These are phyloP conservation scores for Geotrichum reessii DNA, from an alignment of 1,139 yeast species.

Conservation along the genomic window DNA sequence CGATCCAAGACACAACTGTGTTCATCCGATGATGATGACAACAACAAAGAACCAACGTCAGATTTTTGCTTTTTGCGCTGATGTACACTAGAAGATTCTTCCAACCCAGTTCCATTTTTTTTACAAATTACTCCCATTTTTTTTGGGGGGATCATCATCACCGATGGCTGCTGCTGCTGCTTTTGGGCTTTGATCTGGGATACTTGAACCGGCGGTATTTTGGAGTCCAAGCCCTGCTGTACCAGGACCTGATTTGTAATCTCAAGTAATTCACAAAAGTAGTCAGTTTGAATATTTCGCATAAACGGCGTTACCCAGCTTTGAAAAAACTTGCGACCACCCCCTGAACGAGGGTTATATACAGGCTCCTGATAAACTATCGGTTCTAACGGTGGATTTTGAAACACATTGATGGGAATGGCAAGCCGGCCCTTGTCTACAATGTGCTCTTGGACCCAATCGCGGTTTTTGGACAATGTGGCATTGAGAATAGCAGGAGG, in stretches of 20 bases:
- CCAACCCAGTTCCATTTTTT: neutral
- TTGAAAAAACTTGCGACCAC: neutral
- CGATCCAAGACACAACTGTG: neutral
- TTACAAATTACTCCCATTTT: neutral
- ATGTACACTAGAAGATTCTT: neutral
- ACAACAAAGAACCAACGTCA: no score
- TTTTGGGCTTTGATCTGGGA: neutral
- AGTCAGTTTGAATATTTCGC: conserved; percentile 27
- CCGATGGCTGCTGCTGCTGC: no score
- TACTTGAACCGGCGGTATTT: conserved; percentile 3
- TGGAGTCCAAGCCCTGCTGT: conserved; percentile 7
- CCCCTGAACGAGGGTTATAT: neutral
- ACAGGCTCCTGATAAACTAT: neutral
- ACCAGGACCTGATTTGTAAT: conserved; percentile 17
- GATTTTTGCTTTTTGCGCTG: neutral
- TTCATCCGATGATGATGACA: neutral
- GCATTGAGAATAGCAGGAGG: neutral
- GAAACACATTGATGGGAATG: conserved; percentile 24
- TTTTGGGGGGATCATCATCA: no score
- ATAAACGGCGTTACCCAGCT: conserved; percentile 2
- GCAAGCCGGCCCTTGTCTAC: conserved; percentile 22
- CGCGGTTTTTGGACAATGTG: conserved; percentile 22
- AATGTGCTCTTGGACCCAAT: conserved; percentile 33
- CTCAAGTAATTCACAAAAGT: conserved; percentile 23
- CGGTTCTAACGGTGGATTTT: conserved; percentile 14